These are phyloP conservation scores for Metschnikowia lunata DNA, from an alignment of 805 yeast species.

Conservation along the genomic window DNA sequence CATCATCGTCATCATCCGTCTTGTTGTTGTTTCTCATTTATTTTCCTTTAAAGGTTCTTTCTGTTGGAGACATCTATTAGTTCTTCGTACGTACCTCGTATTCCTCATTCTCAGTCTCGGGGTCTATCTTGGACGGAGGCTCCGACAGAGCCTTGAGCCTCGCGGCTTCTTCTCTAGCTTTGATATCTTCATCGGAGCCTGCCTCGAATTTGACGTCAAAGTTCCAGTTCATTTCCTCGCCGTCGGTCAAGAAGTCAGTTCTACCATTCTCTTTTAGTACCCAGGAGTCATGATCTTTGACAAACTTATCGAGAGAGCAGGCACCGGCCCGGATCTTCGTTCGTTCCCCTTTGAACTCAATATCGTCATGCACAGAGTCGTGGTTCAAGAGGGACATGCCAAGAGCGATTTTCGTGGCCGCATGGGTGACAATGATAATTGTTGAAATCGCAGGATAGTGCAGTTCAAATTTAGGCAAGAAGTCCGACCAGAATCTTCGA, in stretches of 20 bases:
- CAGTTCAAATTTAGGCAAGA: slow-evolving; percentile 55
- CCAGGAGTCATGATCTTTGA: slow-evolving; percentile 45
- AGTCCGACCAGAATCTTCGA: slow-evolving; percentile 45
- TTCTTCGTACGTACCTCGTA: slow-evolving; percentile 18
- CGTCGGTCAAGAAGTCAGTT: slow-evolving; percentile 62
- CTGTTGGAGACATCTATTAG: slow-evolving; percentile 1
- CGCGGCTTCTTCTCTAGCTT: slow-evolving; percentile 40
- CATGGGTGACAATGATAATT: slow-evolving; percentile 80
- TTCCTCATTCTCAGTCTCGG: slow-evolving; percentile 2
- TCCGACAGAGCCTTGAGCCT: slow-evolving; percentile 8
- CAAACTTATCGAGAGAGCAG: slow-evolving; percentile 73
- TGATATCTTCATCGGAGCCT: slow-evolving; percentile 83
- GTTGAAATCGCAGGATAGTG: slow-evolving; percentile 57
- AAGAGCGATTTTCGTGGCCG: slow-evolving; percentile 85
- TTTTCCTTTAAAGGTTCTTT: too few relatives aligned
- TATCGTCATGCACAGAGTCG: slow-evolving; percentile 44
- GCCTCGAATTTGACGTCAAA: slow-evolving; percentile 76
- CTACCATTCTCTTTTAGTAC: slow-evolving; percentile 62
- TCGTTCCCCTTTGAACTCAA: slow-evolving; percentile 34
- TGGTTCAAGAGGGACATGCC: slow-evolving; percentile 71
- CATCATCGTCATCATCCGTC: too few relatives aligned
- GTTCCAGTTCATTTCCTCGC: slow-evolving; percentile 94
- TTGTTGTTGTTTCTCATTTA: too few relatives aligned
- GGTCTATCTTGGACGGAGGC: slow-evolving; percentile 4
- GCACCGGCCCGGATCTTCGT: slow-evolving; percentile 65